Base-by-base conservation (phyloP, 2,329 filamentous ascomycete genomes). In the Cytospora piceae region DNA sequence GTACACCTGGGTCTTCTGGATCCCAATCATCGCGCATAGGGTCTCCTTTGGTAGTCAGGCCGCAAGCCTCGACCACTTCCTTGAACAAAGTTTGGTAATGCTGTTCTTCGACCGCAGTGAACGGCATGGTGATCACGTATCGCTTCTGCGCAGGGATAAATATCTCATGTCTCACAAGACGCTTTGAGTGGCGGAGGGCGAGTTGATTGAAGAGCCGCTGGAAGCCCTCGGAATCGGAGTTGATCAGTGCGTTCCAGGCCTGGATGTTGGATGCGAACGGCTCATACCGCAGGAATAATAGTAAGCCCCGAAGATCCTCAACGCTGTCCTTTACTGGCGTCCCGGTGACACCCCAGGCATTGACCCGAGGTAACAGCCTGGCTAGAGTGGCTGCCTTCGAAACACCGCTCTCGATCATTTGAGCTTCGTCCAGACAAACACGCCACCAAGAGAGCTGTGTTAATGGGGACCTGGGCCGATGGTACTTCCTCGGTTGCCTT, bases 371-470 rank as follows among this genome's bases (percentile, higher is more conserved):
- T 67, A 99, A 90, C 31, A 90, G 80, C 51, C 88, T 87, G 42
- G 93, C 93, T 17, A 97, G 88, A 56, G 84, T 86, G 1, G 95
- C 94, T 32, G 94, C 92, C 70, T 92, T 89, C 71, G 88, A 94
- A 4, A 96, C 88, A 39, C 93, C 93, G 70, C 87, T 94, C 74
- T 98, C 94, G 52, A 98, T 88, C 90, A 97, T 96, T 73, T 99
- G 95, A 0, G 94, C 89, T 80, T 89, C 93, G 66, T 91, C 89
- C 1, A 91, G 81, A 62, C 87, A 88, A 1, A 96, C 86, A 52
- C 94, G 85, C 93, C 93, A 97, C 93, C 93, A 98, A 1, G 84
- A 87, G 22, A 97, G 86, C 70, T 91, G 86, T 12, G 94, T 87
- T 8, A 98, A 81, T 0, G 94, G 94, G 5, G 92, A 95, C 60